Base-by-base conservation (phyloP, 805 yeast species). In the Kregervanrija pseudodelftensis region DNA sequence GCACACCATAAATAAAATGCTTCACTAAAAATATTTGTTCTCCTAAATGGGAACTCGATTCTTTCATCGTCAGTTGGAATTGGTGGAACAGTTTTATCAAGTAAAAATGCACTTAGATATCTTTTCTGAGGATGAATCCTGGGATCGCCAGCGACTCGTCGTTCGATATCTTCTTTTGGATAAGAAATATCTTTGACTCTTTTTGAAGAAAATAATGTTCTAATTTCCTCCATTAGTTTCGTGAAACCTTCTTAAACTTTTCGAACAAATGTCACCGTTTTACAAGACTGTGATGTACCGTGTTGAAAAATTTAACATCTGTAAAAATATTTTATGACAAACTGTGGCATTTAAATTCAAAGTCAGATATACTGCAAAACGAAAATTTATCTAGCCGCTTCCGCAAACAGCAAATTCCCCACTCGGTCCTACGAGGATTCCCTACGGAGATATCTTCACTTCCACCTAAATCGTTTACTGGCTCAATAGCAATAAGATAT, bases 1-100 rank as follows among this genome's bases (percentile, higher is more conserved):
- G 64, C 43, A 34, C 83, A 67, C 93, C 95, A 85, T 72, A 80
- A 69, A 56, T 82, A 79, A 49, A 79, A 74, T 0, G 69, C 39
- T 51, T 64, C 64, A 11, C 72, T 68, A 10, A 79, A 43, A 12
- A 67, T 41, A 41, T 72, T 72, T 12, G 72, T 66, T 11, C 56
- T 50, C 30, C 53, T 47, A 42, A 59, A 64, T 0, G 84, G 85
- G 55, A 66, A 79, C 5, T 52, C 56, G 11, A 45, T 56, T 44
- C 85, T 59, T 48, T 78, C 80, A 1, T 73, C 74, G 16, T 70
- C 72, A 1, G 65, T 48, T 0, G 85, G 83, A 0, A 79, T 55
- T 2, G 74, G 74, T 1, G 85, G 85, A 2, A 76, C 73, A 1
- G 63, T 46, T 40, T 56, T 57, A 35, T 51, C 49, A 22, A 42